A percentile compares a stretch with the other conserved stretches of the same genome.
Evolutionary conservation across 805 yeast species (phyloP).

Genomic region (Suhomyces xylopsoci): DNA sequence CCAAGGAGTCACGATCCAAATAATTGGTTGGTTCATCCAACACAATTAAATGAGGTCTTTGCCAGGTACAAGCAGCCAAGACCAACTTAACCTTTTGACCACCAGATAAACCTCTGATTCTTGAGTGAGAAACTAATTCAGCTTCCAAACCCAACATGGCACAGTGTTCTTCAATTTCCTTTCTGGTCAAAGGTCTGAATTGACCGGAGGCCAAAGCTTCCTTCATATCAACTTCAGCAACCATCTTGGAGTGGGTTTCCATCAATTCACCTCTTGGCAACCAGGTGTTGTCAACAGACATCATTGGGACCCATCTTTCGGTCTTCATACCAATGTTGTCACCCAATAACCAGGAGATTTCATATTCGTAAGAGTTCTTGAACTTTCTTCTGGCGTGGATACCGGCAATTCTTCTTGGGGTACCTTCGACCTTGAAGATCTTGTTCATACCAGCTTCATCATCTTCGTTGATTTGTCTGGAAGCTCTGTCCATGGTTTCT

Average conservation of each 20-base stretch:
- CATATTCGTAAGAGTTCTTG: conserved; percentile 99
- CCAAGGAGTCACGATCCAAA: conserved; percentile 98
- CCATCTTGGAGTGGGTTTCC: conserved; percentile 94
- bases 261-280: conserved; percentile 99
- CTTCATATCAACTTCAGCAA: conserved; percentile 99
- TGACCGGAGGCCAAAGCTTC: conserved; percentile 99
- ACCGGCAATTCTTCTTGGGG: conserved; percentile 95
- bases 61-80: conserved; percentile 99
- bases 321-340: conserved; percentile 98
- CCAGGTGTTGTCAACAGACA: conserved; percentile 99
- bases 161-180: conserved; percentile 99
- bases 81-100: conserved; percentile 99
- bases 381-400: conserved; percentile 97
- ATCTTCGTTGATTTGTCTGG: conserved; percentile 94
- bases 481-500: conserved; percentile 99
- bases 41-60: conserved; percentile 99
- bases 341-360: conserved; percentile 95
- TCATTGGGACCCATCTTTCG: conserved; percentile 99
- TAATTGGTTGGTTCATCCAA: conserved; percentile 99
- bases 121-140: conserved; percentile 98
- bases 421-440: conserved; percentile 98
- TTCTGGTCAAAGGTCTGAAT: conserved; percentile 99
- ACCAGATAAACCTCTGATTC: conserved; percentile 99
- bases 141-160: conserved; percentile 97
- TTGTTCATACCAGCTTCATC: conserved; percentile 99